Base-by-base conservation (phyloP, 768 basidiomycete species). In the Tylopilus sp. region DNA sequence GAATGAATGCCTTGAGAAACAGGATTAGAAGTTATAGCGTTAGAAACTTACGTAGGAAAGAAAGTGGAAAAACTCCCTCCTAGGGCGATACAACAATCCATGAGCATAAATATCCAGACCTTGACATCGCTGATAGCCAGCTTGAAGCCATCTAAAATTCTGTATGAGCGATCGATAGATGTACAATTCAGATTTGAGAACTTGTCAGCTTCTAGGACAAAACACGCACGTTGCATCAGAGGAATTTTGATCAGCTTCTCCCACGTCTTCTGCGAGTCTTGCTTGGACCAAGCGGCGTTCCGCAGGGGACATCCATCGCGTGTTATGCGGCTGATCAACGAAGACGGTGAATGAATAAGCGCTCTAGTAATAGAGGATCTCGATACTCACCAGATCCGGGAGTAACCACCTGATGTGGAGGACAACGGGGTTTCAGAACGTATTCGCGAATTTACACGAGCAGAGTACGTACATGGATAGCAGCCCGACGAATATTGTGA, bases 31-130 rank as follows among this genome's bases (percentile, higher is more conserved):
- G 9, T n/a, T 19, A 3, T 12, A 17, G 25, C 19, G 25, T 3
- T 1, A 28, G 11, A 41, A 13, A 64, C 74, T 54, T 49, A 76
- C 76, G 78, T 78, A 6, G 76, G 77, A 63, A 78, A 87, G 71
- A 85, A 87, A 54, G 82, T 79, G 28, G 80, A 74, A 56, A 82
- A 85, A 49, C 83, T 82, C 48, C 82, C 60, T 1, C 84, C 82
- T 4, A 85, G 65, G 6, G 82, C 66, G 55, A 80, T 79, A 0
- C 77, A 65, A 31, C 74, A 76, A 1, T 66, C 67, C 75, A 84
- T 80, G 16, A 84, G 22, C 36, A 81, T 71, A 57, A 87, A 84
- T 17, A 84, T 66, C 29, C 65, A 61, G 2, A 83, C 77, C 63
- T 81, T 78, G 3, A 77, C 74, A 58, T 85, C 85, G 48, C 74